Evolutionary conservation across 805 yeast species (phyloP).

Genomic region (Wickerhamomyces pijperi): DNA sequence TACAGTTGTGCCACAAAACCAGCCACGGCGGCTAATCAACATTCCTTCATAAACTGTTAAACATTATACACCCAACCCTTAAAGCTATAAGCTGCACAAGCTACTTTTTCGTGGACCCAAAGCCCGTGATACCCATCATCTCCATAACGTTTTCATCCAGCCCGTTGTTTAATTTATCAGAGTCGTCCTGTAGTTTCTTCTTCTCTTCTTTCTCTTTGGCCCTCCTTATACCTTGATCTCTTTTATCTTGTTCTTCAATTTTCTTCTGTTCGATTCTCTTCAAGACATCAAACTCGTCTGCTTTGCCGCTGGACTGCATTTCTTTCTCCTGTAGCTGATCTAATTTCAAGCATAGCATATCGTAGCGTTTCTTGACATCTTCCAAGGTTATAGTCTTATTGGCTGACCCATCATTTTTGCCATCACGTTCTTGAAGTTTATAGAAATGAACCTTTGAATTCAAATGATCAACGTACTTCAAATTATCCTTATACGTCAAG

Average conservation of each 20-base stretch:
- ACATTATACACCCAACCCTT: too few relatives aligned
- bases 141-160: background rate
- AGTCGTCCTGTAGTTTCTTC: background rate
- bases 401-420: slow-evolving; percentile 15
- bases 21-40: too few relatives aligned
- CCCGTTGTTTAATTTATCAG: too few relatives aligned
- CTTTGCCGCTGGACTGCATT: slow-evolving; percentile 8
- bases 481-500: slow-evolving; percentile 70
- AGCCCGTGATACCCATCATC: background rate
- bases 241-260: slow-evolving; percentile 12
- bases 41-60: background rate
- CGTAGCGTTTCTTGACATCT: slow-evolving; percentile 33
- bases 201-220: slow-evolving; percentile 2
- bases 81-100: too few relatives aligned
- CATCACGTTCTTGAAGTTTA: slow-evolving; percentile 27
- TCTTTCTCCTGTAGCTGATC: slow-evolving; percentile 10
- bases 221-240: slow-evolving; percentile 6
- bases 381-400: slow-evolving; percentile 28
- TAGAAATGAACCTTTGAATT: slow-evolving; percentile 60
- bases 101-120: background rate
- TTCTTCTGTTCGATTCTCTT: slow-evolving; percentile 30
- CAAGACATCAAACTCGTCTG: slow-evolving; percentile 21
- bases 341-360: slow-evolving; percentile 22
- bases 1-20: too few relatives aligned
- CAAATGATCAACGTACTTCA: slow-evolving; percentile 75